phyloP scores from a whole-genome alignment of 345 rosid genomes.

The Ceriops zippeliana region DNA sequence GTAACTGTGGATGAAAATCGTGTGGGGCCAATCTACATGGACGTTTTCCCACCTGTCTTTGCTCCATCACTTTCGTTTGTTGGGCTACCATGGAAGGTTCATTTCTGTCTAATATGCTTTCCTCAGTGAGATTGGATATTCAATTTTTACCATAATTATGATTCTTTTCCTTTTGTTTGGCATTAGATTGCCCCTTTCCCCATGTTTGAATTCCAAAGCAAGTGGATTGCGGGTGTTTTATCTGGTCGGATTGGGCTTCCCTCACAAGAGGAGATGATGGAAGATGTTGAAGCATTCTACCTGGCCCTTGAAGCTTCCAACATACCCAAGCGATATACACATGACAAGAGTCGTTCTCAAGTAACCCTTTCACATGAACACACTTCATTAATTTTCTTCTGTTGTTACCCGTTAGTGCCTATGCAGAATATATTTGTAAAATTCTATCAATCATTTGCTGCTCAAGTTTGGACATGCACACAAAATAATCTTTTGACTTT shows the following conservation, averaged over 20 bases:
- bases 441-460: neutral
- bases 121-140: constrained; percentile 3
- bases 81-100: constrained; percentile 77
- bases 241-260: constrained; percentile 70
- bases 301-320: constrained; percentile 50
- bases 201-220: constrained; percentile 70
- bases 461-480: neutral
- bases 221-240: constrained; percentile 79
- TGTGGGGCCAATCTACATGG: constrained; percentile 75
- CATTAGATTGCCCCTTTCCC: constrained; percentile 60
- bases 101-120: constrained; percentile 6
- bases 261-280: constrained; percentile 59
- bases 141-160: neutral
- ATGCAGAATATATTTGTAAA: neutral
- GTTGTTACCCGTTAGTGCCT: neutral
- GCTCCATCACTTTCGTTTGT: constrained; percentile 83
- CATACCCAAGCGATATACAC: constrained; percentile 61
- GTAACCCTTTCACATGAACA: constrained; percentile 28
- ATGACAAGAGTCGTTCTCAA: constrained; percentile 38
- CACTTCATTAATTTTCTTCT: neutral
- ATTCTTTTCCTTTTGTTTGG: neutral
- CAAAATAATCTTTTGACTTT: neutral
- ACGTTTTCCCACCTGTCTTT: constrained; percentile 61
- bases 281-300: constrained; percentile 50
- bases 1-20: constrained; percentile 73